Conservation (phyloP, 768 basidiomycete genomes). For the Phylloporus rhodoxanthus region DNA sequence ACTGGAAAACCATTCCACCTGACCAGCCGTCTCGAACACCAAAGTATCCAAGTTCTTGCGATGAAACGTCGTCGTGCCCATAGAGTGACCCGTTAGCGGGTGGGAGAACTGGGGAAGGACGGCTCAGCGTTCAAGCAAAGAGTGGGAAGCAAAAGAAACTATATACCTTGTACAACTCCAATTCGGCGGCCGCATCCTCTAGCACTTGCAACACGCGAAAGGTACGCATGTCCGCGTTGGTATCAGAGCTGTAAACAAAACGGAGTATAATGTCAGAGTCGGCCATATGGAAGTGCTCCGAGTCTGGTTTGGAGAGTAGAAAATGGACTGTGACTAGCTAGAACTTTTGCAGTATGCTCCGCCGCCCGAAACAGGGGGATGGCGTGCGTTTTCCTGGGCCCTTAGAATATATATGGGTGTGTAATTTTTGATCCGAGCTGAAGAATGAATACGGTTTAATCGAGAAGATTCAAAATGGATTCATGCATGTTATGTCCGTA, state of each 20-base stretch:
- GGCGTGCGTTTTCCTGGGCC: not conserved
- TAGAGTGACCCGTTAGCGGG: slow-evolving; percentile 38
- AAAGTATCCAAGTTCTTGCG: slow-evolving; percentile 41
- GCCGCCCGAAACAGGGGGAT: not conserved
- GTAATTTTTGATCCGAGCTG: slow-evolving; percentile 21
- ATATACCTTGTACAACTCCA: slow-evolving; percentile 44
- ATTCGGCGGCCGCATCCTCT: slow-evolving; percentile 21
- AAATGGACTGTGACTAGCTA: not conserved
- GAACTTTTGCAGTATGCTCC: not conserved
- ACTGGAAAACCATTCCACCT: slow-evolving; percentile 47
- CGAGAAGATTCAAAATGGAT: slow-evolving; percentile 2
- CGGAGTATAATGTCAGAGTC: slow-evolving; percentile 35
- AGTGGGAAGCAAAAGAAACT: not conserved
- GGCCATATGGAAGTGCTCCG: slow-evolving; percentile 19
- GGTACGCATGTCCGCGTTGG: slow-evolving; percentile 37
- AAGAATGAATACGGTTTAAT: slow-evolving; percentile 9
- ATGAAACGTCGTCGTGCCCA: slow-evolving; percentile 42
- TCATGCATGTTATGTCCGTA: slow-evolving; percentile 3
- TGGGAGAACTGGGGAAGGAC: slow-evolving; percentile 35
- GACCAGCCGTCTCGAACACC: slow-evolving; percentile 47
- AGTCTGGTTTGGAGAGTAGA: not conserved
- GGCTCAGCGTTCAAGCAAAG: not conserved
- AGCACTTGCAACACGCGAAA: slow-evolving; percentile 36
- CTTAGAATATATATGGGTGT: slow-evolving; percentile 11
- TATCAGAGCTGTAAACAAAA: slow-evolving; percentile 31